Evolutionary conservation across 352 stramenopile species (phyloP), one percentile per base, ranked within the genome.

Genomic region (Globisporangium solare): DNA sequence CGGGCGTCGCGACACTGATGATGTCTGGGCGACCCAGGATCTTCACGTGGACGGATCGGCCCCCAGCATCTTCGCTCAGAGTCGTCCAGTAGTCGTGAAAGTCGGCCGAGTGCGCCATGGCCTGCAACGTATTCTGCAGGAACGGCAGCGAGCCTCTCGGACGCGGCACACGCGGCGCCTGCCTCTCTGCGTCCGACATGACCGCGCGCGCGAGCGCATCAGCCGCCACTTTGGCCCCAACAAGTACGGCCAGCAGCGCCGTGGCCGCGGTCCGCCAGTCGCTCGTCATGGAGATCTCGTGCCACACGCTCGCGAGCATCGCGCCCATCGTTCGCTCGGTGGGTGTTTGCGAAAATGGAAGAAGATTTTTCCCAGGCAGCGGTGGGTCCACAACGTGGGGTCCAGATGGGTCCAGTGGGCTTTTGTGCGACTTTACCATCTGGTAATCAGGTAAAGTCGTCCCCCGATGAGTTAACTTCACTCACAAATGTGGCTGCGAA

Each of bases 1-100:
- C 66, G 0, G 73, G 73, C 41, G 77, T 79, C 39, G 61, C 62
- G 24, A 81, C 68, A 43, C 69, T 66, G 60, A 81, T 67, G 55
- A 70, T 68, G 49, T 71, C 61, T 41, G 73, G 68, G 17, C 69
- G 71, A 6, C 73, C 73, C 24, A 76, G 68, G 18, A 76, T 61
- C 37, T 67, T 68, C 2, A 78, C 53, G 22, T 67, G 54, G 47
- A 76, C 71, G 3, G 72, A 58, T 7, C 67, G 55, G 13, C 71
- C 70, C 20, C 70, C 13, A 18, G 67, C 71, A n/a, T 56, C 46
- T 13, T 70, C 64, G 40, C 68, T 68, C n/a, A 73, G 67, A 50
- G 68, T 66, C 31, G 63, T 65, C 42, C 70, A 41, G 64, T 67
- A 77, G 55, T 84, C 74, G 63, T 82, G 71, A 51, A 84, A 73